Evolutionary conservation across 352 stramenopile species (phyloP), one percentile per base, ranked within the genome.

Genomic region (Pythium aquatile): DNA sequence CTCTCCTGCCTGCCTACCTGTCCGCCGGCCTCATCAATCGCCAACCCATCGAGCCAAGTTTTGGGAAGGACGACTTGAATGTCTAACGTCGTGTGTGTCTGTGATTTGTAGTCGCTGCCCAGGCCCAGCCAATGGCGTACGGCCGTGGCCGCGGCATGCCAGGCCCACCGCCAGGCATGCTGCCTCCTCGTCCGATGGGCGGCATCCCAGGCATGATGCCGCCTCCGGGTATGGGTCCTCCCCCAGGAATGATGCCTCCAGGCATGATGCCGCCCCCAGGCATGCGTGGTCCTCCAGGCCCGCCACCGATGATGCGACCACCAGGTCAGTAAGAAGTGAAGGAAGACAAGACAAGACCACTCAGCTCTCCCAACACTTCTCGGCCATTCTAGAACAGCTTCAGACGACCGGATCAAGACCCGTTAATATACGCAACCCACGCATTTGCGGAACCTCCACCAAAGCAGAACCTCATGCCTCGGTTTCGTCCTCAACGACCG

Each of bases 61-160:
- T 24, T 17, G 16, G 16, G 20, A n/a, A 44, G 14, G 16, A 20
- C 8, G 5, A 5, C 32, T 35, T 58, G 11, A 9, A 5, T 10
- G 35, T 37, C 59, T 68, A 30, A 64, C 56, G 26, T 37, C 58
- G 11, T 49, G 24, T 69, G 13, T 51, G 29, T 65, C 17, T 58
- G n/a, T 49, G 44, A 9, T 61, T 53, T 68, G 40, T 63, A 81
- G 86, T 95, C 55, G 78, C 84, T 60, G 85, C 85, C n/a, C 84
- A 91, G 62, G 87, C 87, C 17, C 85, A 91, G 54, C 79, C 87
- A 17, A 81, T 93, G 63, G 54, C 85, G 39, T 96, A 95, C 65
- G 86, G 86, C 35, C 81, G 86, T 32, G 88, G 88, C 46, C 83
- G 85, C 39, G 87, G 85, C 28, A 89, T 92, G 52, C 83, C 78